A percentile compares a stretch with the other conserved stretches of the same genome.
These are phyloP conservation scores for Penicillium desertorum DNA, from an alignment of 495 filamentous ascomycete genomes.

Conservation along the genomic window DNA sequence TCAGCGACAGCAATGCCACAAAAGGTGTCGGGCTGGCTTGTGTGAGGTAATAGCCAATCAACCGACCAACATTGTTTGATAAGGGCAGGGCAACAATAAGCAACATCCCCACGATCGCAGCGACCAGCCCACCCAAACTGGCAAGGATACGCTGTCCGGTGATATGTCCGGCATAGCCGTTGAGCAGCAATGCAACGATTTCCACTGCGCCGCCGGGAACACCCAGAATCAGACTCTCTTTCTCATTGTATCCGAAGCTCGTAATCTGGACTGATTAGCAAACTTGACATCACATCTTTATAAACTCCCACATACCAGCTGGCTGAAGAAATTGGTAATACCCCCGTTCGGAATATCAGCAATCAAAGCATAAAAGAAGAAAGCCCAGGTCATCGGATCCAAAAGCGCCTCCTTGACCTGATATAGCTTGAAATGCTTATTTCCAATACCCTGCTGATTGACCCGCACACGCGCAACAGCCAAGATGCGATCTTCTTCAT, in stretches of 20 bases:
- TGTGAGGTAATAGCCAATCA: conserved; percentile 66
- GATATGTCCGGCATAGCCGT: conserved; percentile 60
- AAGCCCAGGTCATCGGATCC: conserved; percentile 65
- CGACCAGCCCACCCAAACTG: conserved; percentile 40
- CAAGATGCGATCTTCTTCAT: conserved; percentile 57
- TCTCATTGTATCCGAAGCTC: conserved; percentile 51
- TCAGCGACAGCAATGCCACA: conserved; percentile 49
- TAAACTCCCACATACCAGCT: conserved; percentile 38
- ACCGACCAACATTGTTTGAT: conserved; percentile 55
- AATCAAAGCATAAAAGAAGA: conserved; percentile 61
- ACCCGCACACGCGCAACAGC: conserved; percentile 60
- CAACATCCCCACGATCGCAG: conserved; percentile 54
- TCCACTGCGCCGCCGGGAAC: conserved; percentile 67
- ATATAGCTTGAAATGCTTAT: conserved; percentile 65
- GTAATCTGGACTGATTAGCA: conserved; percentile 29
- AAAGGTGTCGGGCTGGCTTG: conserved; percentile 55
- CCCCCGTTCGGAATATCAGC: conserved; percentile 68
- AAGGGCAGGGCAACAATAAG: conserved; percentile 66
- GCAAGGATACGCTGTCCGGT: conserved; percentile 55
- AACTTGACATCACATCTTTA: background rate
- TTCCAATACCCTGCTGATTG: conserved; percentile 69
- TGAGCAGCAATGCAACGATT: conserved; percentile 57
- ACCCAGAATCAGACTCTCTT: conserved; percentile 65
- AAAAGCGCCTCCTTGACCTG: conserved; percentile 59
- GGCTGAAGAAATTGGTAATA: conserved; percentile 70